These are phyloP conservation scores for Musa schizocarpa DNA, from an alignment of 176 grass and related monocot genomes.

Conservation along the genomic window DNA sequence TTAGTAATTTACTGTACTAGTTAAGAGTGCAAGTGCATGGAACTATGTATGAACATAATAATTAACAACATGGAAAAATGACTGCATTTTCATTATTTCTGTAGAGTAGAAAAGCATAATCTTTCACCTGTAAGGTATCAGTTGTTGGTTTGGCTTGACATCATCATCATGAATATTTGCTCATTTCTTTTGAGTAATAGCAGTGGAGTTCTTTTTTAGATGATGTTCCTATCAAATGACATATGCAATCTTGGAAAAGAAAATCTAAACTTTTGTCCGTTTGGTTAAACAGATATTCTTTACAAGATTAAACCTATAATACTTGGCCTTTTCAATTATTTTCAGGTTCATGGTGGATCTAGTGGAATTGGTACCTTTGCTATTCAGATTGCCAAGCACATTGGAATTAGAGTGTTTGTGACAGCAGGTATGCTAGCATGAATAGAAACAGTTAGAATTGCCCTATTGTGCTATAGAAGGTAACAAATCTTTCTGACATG, in stretches of 20 bases:
- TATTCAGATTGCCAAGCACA: constrained; percentile 67
- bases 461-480: not conserved
- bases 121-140: too few relatives aligned
- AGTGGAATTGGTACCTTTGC: constrained; percentile 92
- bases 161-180: not conserved
- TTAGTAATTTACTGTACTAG: too few relatives aligned
- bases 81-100: too few relatives aligned
- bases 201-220: not conserved
- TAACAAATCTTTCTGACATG: too few relatives aligned
- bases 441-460: not conserved
- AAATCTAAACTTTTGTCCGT: not conserved
- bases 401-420: constrained; percentile 69
- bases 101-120: too few relatives aligned
- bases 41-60: too few relatives aligned
- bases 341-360: constrained; percentile 85
- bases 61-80: too few relatives aligned
- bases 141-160: too few relatives aligned
- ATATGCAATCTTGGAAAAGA: not conserved
- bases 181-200: not conserved
- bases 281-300: not conserved
- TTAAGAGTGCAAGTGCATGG: too few relatives aligned
- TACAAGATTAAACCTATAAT: not conserved
- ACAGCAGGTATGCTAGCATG: constrained; percentile 55
- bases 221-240: not conserved
- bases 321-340: constrained; percentile 3